Conservation (phyloP, 208 protist genomes). For the Leishmania amazonensis region DNA sequence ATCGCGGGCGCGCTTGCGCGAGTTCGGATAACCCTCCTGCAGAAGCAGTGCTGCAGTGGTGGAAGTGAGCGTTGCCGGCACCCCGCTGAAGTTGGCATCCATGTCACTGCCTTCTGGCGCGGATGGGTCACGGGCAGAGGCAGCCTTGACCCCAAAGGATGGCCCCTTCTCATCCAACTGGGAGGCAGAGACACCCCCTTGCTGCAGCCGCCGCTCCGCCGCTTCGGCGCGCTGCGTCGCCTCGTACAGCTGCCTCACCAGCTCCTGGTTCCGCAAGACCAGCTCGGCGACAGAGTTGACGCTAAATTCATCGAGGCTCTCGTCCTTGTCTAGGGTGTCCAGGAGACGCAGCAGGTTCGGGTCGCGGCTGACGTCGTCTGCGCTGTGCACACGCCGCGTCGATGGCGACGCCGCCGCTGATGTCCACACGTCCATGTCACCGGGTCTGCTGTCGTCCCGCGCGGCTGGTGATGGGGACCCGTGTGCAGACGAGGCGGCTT, state of each 20-base stretch:
- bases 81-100: neutral
- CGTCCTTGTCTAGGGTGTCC: conserved; percentile 58
- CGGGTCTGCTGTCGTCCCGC: neutral
- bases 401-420: conserved; percentile 7
- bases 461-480: neutral
- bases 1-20: conserved; percentile 2
- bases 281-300: conserved; percentile 71
- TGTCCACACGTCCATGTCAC: conserved; percentile 4
- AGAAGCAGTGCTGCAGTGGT: conserved; percentile 9
- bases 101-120: neutral
- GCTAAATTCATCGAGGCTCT: conserved; percentile 64
- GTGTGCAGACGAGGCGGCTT: neutral
- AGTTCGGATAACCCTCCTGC: neutral
- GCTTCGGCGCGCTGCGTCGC: conserved; percentile 46
- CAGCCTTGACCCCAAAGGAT: conserved; percentile 3
- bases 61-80: conserved; percentile 16
- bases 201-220: conserved; percentile 14
- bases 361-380: conserved; percentile 34
- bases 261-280: conserved; percentile 76
- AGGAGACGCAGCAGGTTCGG: conserved; percentile 45
- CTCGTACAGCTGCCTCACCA: conserved; percentile 70
- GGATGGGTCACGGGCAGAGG: neutral
- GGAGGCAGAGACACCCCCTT: neutral
- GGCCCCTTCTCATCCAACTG: conserved; percentile 23
- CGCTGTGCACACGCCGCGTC: conserved; percentile 4